phyloP scores from a whole-genome alignment of 352 stramenopile species.

The Phytophthora nicotianae region DNA sequence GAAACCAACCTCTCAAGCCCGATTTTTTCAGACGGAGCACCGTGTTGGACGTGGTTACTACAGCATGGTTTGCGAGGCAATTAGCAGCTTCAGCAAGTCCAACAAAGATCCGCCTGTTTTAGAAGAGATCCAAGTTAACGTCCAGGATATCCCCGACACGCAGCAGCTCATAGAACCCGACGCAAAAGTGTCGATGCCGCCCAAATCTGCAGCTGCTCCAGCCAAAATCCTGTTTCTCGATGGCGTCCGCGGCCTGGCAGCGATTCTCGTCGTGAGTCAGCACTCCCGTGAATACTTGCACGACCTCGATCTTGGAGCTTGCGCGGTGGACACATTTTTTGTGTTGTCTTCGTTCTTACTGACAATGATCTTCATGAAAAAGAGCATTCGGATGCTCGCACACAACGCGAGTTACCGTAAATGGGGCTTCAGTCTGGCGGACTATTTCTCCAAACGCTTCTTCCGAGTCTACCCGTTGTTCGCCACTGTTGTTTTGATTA shows the following conservation, averaged over 20 bases:
- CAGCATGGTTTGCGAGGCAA: conserved; percentile 19
- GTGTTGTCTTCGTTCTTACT: conserved; percentile 53
- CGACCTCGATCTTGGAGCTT: conserved; percentile 36
- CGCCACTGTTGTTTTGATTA: conserved; percentile 18
- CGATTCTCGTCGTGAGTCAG: conserved; percentile 42
- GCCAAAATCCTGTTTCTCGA: conserved; percentile 51
- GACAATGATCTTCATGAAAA: conserved; percentile 48
- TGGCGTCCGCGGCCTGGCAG: conserved; percentile 49
- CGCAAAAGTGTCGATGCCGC: conserved; percentile 9
- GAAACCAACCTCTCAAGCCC: neutral
- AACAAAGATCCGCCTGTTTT: neutral
- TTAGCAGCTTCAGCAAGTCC: conserved; percentile 11
- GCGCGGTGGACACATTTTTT: conserved; percentile 45
- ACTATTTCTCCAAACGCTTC: conserved; percentile 50
- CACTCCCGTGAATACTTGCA: conserved; percentile 38
- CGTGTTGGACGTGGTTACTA: neutral
- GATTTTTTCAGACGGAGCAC: neutral
- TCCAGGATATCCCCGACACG: conserved; percentile 17
- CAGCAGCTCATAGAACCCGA: conserved; percentile 16
- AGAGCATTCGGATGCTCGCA: conserved; percentile 31
- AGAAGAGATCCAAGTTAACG: conserved; percentile 16
- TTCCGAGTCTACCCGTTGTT: conserved; percentile 47
- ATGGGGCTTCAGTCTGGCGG: conserved; percentile 29
- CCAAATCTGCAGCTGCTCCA: conserved; percentile 16
- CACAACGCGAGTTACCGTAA: conserved; percentile 26